Base-by-base conservation (phyloP, 345 rosid species). In the Sonneratia alba region DNA sequence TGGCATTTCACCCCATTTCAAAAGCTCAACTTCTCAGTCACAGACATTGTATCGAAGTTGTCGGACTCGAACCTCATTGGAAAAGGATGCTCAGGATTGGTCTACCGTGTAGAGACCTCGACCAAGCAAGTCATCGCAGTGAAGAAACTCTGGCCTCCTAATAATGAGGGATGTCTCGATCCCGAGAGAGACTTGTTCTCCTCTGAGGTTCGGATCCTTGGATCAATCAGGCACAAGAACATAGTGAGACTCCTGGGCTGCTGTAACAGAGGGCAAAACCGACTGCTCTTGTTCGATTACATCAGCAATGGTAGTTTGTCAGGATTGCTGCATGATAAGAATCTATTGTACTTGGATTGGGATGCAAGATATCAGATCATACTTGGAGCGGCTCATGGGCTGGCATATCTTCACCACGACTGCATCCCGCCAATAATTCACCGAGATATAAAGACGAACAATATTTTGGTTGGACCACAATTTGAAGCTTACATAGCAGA, bases 321-420 rank as follows among this genome's bases (percentile, higher is more conserved):
- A 4, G 88, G 84, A 69, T 71, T 89, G 77, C 84, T 89, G 13
- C 91, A 89, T 61, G 88, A 85, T 77, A 77, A 80, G 74, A 80
- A 64, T 37, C 57, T 69, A 24, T 75, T 76, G 6, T 34, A 11
- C 71, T 74, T 87, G 81, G 89, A 87, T 22, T 89, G 94, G 94
- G 89, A 89, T 55, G 75, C 82, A 47, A 89, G 94, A 74, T 87
- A 85, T 68, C 87, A 80, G 76, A 89, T 89, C 76, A 70, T 85
- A 65, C 66, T 89, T 0, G 94, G 91, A 43, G 90, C 86, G 56
- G 94, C 91, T 22, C 87, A 89, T 32, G 94, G 94, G 11, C 79
- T 89, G 78, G 83, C 88, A 51, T 89, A 89, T 72, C 91, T 89
- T 67, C 94, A 89, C 71, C 91, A 89, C 64, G 94, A 87, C 76